A percentile compares a stretch with the other conserved stretches of the same genome.
phyloP scores from a whole-genome alignment of 2,329 filamentous ascomycete species.

The Endocalyx cinctus region DNA sequence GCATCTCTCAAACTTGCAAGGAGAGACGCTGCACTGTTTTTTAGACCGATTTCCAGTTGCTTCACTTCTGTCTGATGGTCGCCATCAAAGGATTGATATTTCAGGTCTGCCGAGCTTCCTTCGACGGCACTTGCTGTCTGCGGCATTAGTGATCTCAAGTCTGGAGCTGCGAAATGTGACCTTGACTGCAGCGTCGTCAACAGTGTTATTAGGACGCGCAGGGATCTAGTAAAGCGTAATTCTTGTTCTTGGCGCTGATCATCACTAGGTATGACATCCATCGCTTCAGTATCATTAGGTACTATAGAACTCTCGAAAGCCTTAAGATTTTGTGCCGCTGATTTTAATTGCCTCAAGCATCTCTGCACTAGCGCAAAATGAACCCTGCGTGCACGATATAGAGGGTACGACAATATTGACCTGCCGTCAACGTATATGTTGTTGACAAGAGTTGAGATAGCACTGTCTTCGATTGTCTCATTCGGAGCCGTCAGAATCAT shows the following conservation, averaged over 20 bases:
- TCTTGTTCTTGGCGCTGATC: conserved; percentile 50
- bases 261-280: conserved; percentile 46
- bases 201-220: conserved; percentile 65
- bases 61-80: conserved; percentile 55
- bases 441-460: conserved; percentile 65
- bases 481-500: conserved; percentile 68
- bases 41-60: conserved; percentile 60
- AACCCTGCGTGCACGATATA: conserved; percentile 47
- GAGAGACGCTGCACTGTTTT: conserved; percentile 67
- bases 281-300: conserved; percentile 46
- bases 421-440: conserved; percentile 63
- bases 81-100: conserved; percentile 70
- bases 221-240: conserved; percentile 61
- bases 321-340: conserved; percentile 56
- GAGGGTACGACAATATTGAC: conserved; percentile 45
- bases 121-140: conserved; percentile 47
- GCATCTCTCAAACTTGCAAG: conserved; percentile 61
- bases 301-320: conserved; percentile 36
- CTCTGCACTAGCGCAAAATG: conserved; percentile 70
- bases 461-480: conserved; percentile 60
- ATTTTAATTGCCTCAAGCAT: conserved; percentile 66
- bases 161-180: conserved; percentile 55
- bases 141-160: conserved; percentile 49
- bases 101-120: conserved; percentile 62
- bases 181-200: conserved; percentile 60